phyloP scores from a whole-genome alignment of 225 moss, liverwort and hornwort species.

The Straminergon stramineum region DNA sequence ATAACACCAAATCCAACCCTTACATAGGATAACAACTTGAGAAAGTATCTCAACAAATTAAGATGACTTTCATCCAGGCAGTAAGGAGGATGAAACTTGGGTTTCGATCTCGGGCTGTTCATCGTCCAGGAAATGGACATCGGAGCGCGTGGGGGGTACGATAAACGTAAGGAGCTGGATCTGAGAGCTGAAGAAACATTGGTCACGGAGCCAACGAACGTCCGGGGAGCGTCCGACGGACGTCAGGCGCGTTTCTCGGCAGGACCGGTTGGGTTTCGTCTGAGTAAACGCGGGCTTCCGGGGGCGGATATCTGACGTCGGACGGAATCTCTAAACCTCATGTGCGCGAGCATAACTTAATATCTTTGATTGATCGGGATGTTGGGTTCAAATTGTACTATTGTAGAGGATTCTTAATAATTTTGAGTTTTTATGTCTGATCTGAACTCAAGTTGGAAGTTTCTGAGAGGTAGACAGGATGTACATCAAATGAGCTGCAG shows the following conservation, averaged over 20 bases:
- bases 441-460: not conserved
- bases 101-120: too few relatives aligned
- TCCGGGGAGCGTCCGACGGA: not conserved
- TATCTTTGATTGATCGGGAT: not conserved
- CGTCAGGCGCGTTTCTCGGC: not conserved
- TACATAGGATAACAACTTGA: too few relatives aligned
- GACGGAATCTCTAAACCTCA: not conserved
- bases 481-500: not conserved
- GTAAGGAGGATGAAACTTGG: too few relatives aligned
- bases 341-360: too few relatives aligned
- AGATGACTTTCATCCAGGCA: too few relatives aligned
- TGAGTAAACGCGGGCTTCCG: too few relatives aligned
- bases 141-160: too few relatives aligned
- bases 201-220: not conserved
- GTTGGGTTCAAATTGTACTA: not conserved
- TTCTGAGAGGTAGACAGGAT: not conserved
- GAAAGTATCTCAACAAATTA: too few relatives aligned
- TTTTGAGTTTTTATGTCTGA: not conserved
- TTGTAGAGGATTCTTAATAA: not conserved
- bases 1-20: too few relatives aligned
- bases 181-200: too few relatives aligned
- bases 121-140: too few relatives aligned
- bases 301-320: not conserved
- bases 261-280: not conserved
- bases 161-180: too few relatives aligned